phyloP scores from a whole-genome alignment of 1,284 basidiomycete genomes.

The Athelia sp. region DNA sequence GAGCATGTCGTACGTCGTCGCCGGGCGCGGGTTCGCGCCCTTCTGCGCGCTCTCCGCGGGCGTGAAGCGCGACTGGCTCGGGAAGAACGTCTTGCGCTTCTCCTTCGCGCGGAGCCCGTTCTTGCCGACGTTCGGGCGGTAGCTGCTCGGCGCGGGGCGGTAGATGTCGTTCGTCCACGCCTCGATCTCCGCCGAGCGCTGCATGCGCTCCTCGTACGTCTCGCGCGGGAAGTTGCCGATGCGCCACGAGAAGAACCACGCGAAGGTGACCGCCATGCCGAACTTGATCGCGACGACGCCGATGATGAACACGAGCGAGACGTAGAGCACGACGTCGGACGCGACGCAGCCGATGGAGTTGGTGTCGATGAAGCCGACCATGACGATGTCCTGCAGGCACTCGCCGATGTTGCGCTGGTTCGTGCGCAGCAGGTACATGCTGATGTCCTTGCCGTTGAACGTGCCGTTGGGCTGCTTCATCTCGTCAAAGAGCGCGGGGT shows the following conservation, averaged over 20 bases:
- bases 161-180: constrained; percentile 97
- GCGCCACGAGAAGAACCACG: constrained; percentile 96
- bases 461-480: constrained; percentile 69
- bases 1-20: constrained; percentile 73
- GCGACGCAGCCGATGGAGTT: constrained; percentile 95
- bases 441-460: constrained; percentile 82
- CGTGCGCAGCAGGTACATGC: constrained; percentile 73
- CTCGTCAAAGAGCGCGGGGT: constrained; percentile 78
- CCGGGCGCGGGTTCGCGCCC: constrained; percentile 56
- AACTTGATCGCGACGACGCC: constrained; percentile 96
- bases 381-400: constrained; percentile 84
- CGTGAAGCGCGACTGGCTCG: constrained; percentile 85
- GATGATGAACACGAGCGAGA: constrained; percentile 96
- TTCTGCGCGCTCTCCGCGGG: constrained; percentile 69
- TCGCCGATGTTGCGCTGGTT: constrained; percentile 63
- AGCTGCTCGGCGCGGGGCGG: constrained; percentile 85
- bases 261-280: constrained; percentile 93
- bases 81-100: constrained; percentile 70
- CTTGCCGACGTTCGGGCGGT: constrained; percentile 86
- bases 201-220: constrained; percentile 93
- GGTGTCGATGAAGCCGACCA: constrained; percentile 92
- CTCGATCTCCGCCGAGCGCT: constrained; percentile 88
- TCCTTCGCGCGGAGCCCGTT: constrained; percentile 55
- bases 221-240: constrained; percentile 93
- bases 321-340: constrained; percentile 89